These are phyloP conservation scores for Ophiocordyceps robertsii DNA, from an alignment of 2,329 filamentous ascomycete genomes.

Conservation along the genomic window DNA sequence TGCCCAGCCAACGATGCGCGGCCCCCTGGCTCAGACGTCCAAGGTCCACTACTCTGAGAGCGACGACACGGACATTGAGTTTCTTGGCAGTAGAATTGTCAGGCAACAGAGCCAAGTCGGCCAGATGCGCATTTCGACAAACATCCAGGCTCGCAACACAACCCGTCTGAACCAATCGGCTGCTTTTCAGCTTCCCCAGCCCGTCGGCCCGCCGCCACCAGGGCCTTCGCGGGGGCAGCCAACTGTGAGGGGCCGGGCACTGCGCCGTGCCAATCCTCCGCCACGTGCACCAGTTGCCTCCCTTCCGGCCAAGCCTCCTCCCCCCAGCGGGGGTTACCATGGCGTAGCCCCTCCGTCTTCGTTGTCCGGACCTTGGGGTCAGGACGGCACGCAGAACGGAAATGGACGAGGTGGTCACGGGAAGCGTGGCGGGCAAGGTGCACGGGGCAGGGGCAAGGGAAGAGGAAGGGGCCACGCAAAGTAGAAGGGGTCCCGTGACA, in stretches of 20 bases:
- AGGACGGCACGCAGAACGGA: conserved; percentile 5
- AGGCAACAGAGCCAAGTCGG: conserved; percentile 16
- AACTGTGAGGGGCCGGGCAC: background rate
- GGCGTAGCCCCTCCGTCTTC: conserved; percentile 14
- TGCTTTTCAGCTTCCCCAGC: conserved; percentile 17
- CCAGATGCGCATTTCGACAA: conserved; percentile 25
- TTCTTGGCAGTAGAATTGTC: conserved; percentile 21
- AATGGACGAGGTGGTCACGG: conserved; percentile 9
- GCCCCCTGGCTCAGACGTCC: conserved; percentile 20
- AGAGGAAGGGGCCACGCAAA: conserved; percentile 13
- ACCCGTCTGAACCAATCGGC: conserved; percentile 8
- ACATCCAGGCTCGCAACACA: conserved; percentile 13
- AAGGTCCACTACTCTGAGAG: conserved; percentile 32
- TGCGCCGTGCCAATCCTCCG: conserved; percentile 2
- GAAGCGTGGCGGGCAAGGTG: conserved; percentile 7
- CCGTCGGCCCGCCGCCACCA: conserved; percentile 16
- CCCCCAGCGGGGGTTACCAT: conserved; percentile 10
- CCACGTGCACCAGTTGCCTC: background rate
- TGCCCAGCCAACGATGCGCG: conserved; percentile 18
- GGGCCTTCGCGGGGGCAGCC: background rate
- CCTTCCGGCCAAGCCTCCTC: background rate
- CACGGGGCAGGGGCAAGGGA: conserved; percentile 9
- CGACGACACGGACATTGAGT: conserved; percentile 31
- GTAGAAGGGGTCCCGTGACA: conserved; percentile 1
- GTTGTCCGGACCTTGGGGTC: background rate